These are phyloP conservation scores for Elongisporangium senticosum DNA, from an alignment of 352 stramenopile genomes.

Conservation along the genomic window DNA sequence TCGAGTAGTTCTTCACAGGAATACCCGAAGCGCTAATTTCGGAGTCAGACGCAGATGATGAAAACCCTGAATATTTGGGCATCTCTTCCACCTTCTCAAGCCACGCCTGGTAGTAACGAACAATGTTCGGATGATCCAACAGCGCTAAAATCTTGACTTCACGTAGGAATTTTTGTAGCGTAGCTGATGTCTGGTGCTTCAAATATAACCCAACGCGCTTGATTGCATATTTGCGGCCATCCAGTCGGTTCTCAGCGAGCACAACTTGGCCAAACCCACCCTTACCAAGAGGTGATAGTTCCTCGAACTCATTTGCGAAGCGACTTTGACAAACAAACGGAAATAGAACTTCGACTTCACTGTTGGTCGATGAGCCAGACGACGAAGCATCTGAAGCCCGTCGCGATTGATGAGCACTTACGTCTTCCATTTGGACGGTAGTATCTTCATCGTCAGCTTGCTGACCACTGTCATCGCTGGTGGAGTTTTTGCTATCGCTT, in stretches of 20 bases:
- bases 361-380: conserved; percentile 35
- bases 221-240: conserved; percentile 91
- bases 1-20: conserved; percentile 53
- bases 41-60: conserved; percentile 18
- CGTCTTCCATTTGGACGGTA: conserved; percentile 3
- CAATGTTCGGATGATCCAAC: conserved; percentile 91
- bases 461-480: conserved; percentile 8
- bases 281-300: conserved; percentile 85
- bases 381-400: conserved; percentile 50
- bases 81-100: conserved; percentile 81
- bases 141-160: conserved; percentile 91
- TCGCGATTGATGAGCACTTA: conserved; percentile 9
- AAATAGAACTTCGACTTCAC: conserved; percentile 69
- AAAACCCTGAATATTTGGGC: conserved; percentile 7
- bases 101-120: conserved; percentile 91
- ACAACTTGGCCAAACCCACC: conserved; percentile 94
- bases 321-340: conserved; percentile 81
- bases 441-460: conserved; percentile 8
- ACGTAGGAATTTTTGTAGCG: conserved; percentile 89
- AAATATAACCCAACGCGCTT: conserved; percentile 86
- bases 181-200: conserved; percentile 86
- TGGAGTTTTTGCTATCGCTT: conserved; percentile 10
- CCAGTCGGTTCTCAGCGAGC: conserved; percentile 90
- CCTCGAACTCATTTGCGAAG: conserved; percentile 81
- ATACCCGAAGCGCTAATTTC: conserved; percentile 25